A percentile compares a stretch with the other conserved stretches of the same genome.
Conservation (phyloP, 2,329 filamentous ascomycete genomes). For the Stemphylium beticola region DNA sequence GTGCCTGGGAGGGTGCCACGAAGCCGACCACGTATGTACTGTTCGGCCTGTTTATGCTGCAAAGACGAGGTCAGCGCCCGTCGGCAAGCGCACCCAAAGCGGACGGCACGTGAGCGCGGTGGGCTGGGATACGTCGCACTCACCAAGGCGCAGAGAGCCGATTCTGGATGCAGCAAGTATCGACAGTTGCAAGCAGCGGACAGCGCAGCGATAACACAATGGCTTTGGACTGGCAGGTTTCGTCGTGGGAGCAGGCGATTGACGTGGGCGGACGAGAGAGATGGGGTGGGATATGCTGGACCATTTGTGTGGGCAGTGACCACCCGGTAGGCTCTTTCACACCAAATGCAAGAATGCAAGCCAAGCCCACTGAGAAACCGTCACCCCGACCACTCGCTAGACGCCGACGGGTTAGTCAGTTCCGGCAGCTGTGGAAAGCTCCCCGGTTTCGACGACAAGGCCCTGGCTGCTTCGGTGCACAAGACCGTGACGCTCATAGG, state of each 20-base stretch:
- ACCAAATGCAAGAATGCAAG: conserved; percentile 23
- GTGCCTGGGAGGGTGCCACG: conserved; percentile 45
- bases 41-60: conserved; percentile 37
- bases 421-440: conserved; percentile 23
- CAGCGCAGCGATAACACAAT: conserved; percentile 6
- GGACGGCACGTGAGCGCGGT: conserved; percentile 42
- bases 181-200: conserved; percentile 4
- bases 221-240: neutral
- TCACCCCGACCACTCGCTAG: conserved; percentile 13
- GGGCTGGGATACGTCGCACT: conserved; percentile 30
- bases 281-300: conserved; percentile 27
- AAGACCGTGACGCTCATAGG: conserved; percentile 15
- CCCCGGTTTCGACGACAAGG: conserved; percentile 31
- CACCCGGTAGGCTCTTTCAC: conserved; percentile 17
- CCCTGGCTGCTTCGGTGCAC: conserved; percentile 25
- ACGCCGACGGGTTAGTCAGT: conserved; percentile 9
- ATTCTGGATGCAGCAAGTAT: conserved; percentile 7
- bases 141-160: conserved; percentile 13
- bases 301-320: conserved; percentile 34
- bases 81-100: conserved; percentile 33
- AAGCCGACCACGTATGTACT: conserved; percentile 48
- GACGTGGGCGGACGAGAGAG: conserved; percentile 31
- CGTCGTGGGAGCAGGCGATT: conserved; percentile 15
- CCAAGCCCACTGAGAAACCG: conserved; percentile 27
- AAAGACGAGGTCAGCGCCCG: conserved; percentile 30